Evolutionary conservation across 2,329 filamentous ascomycete genomes (phyloP), one percentile per base, ranked within the genome.

Genomic region (Ophiostoma ips): DNA sequence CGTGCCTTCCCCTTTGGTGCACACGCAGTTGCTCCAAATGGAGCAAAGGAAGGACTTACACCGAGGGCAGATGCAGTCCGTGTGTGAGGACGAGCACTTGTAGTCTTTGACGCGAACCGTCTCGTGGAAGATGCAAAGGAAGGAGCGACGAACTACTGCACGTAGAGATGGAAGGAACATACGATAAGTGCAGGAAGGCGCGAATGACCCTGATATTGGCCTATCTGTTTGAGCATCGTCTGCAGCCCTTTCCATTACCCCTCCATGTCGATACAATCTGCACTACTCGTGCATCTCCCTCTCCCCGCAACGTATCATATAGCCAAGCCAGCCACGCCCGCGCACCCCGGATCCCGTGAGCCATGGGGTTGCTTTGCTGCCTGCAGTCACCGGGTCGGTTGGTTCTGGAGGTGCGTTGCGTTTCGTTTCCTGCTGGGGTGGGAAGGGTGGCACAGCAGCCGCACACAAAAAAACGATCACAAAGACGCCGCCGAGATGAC

Each of bases 401-500:
- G 16, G 3, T 6, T 40, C 21, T 40, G 37, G 36, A 40, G 37
- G 21, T 19, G 18, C 13, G 21, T 37, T 46, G n/a, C 18, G 13
- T 44, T 44, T 24, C 16, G 5, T 21, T 12, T n/a, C 37, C n/a
- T 6, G 3, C 3, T 18, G 10, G 9, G 37, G 35, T 40, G 38
- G 19, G 38, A 5, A 16, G n/a, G 33, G 33, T 34, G 33, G 33
- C 11, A 44, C 41, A 44, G 41, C 41, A n/a, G n/a, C 24, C 19
- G 28, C 38, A 19, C n/a, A 19, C 15, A 13, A 36, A 36, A n/a
- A n/a, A n/a, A n/a, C n/a, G n/a, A 31, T 15, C n/a, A 33, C 43
- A 33, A 33, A 45, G 43, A 12, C 28, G 16, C 3, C 18, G 15
- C 41, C 38, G 38, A 52, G 44, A 36, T 43, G 43, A 52, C 51